Percentiles rank a stretch among this genome's conserved stretches.
phyloP scores from a whole-genome alignment of 805 yeast genomes.

The Nadsonia fulvescens region DNA sequence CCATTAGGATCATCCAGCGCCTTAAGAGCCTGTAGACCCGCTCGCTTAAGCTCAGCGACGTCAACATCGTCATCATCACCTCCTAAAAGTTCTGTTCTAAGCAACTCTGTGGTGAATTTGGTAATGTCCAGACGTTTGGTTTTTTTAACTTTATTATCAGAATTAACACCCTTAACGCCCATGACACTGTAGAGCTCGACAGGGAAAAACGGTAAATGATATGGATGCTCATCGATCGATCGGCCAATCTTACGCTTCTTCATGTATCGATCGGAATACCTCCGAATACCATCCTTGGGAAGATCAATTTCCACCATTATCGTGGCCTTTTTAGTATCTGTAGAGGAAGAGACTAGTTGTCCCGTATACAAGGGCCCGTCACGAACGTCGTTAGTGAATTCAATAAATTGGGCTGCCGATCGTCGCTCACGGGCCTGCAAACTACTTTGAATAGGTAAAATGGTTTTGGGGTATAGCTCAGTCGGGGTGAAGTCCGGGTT shows the following conservation, averaged over 20 bases:
- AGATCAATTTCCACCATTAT: constrained; percentile 11
- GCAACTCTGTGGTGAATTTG: constrained; percentile 22
- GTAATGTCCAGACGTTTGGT: constrained; percentile 18
- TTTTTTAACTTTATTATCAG: constrained; percentile 27
- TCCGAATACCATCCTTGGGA: constrained; percentile 48
- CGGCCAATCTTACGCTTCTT: constrained; percentile 53
- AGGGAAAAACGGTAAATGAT: constrained; percentile 53
- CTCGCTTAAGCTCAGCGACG: constrained; percentile 21
- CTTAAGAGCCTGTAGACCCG: constrained; percentile 8
- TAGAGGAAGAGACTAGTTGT: constrained; percentile 4
- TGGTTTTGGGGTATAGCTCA: constrained; percentile 11
- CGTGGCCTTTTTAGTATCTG: constrained; percentile 7
- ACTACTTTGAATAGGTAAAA: constrained; percentile 11
- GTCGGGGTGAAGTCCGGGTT: constrained; percentile 10
- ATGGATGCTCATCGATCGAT: constrained; percentile 66
- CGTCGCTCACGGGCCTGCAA: constrained; percentile 9
- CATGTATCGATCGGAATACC: constrained; percentile 68
- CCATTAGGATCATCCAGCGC: constrained; percentile 6
- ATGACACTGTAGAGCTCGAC: constrained; percentile 55
- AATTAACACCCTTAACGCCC: constrained; percentile 42
- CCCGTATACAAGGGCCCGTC: constrained; percentile 15
- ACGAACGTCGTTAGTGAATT: constrained; percentile 9
- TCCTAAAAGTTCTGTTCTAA: constrained; percentile 19
- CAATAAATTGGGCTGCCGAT: constrained; percentile 12
- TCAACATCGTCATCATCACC: constrained; percentile 15